phyloP scores from a whole-genome alignment of 768 basidiomycete species.

The Kwoniella heveanensis region DNA sequence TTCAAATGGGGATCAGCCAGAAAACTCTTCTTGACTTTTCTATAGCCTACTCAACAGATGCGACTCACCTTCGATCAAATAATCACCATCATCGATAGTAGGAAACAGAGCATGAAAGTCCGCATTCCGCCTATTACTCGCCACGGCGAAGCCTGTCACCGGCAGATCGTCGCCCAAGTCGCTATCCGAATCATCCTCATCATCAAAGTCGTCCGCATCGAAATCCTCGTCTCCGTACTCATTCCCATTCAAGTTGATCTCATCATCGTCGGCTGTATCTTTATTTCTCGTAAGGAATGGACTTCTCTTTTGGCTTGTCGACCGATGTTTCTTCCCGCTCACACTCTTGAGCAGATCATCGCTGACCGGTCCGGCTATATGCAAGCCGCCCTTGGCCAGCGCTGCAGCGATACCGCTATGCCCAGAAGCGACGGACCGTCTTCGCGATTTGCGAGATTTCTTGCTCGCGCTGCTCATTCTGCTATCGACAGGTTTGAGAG shows the following conservation, averaged over 20 bases:
- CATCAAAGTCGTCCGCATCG: constrained; percentile 49
- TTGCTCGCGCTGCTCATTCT: constrained; percentile 14
- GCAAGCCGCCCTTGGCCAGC: constrained; percentile 35
- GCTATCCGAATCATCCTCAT: constrained; percentile 55
- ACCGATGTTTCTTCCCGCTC: constrained; percentile 8
- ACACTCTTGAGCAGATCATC: constrained; percentile 23
- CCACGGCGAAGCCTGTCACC: constrained; percentile 95
- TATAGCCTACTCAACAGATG: no score
- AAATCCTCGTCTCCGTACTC: constrained; percentile 30
- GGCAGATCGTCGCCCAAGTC: constrained; percentile 74
- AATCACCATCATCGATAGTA: constrained; percentile 87
- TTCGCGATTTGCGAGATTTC: constrained; percentile 19
- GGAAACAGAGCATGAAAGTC: constrained; percentile 96
- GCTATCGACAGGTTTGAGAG: constrained; percentile 18
- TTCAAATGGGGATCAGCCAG: neutral
- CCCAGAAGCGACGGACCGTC: constrained; percentile 18
- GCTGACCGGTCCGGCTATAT: constrained; percentile 18
- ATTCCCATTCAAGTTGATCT: constrained; percentile 21
- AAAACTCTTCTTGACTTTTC: constrained; percentile 6
- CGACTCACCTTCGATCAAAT: constrained; percentile 88
- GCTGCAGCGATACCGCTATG: constrained; percentile 37
- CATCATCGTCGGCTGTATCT: constrained; percentile 24
- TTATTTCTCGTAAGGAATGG: constrained; percentile 30
- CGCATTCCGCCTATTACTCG: constrained; percentile 87
- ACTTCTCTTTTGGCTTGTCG: constrained; percentile 19